Evolutionary conservation across 352 stramenopile species (phyloP), one percentile per base, ranked within the genome.

Genomic region (Pythium rishiriense): DNA sequence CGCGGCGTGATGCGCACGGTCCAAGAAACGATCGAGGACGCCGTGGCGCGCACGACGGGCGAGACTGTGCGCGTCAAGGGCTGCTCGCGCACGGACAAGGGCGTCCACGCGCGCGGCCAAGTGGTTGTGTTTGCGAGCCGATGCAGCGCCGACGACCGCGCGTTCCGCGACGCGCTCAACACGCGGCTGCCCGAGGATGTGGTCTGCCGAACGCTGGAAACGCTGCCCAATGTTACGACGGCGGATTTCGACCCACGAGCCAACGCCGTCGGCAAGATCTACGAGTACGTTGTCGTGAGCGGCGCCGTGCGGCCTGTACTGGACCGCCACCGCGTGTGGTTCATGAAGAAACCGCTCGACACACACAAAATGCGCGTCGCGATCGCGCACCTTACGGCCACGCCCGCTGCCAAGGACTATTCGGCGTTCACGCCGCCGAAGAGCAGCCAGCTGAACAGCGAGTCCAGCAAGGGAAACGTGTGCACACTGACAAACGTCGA

Each of bases 61-160:
- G 83, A 93, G 64, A 65, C 33, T 15, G 52, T 95, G 21, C 83
- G 85, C 54, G 75, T 98, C 24, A 78, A 93, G 21, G 95, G 85
- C 57, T 90, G 93, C 19, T 93, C 89, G 25, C 84, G 96, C 25
- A 99, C 96, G 0, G 96, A 99, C 78, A 79, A 84, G 10, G 93
- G 93, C 24, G 96, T 99, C 21, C 93, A 98, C 73, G 90, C 93
- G 4, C 58, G 83, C 4, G 93, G 92, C 29, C 93, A 98, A 68
- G 90, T 96, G 14, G 61, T 97, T 51, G 87, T 95, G 65, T 97
- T 98, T 63, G 69, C 85, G 58, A 91, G 97, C 62, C 65, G 65
- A 0, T 95, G 88, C 54, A 50, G 24, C 6, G 70, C 66, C 35
- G 54, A 73, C 11, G 79, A 88, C 58, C 45, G 64, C 43, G 64